Conservation (phyloP, 164 flowering plant species). For the Stephania cephalantha region DNA sequence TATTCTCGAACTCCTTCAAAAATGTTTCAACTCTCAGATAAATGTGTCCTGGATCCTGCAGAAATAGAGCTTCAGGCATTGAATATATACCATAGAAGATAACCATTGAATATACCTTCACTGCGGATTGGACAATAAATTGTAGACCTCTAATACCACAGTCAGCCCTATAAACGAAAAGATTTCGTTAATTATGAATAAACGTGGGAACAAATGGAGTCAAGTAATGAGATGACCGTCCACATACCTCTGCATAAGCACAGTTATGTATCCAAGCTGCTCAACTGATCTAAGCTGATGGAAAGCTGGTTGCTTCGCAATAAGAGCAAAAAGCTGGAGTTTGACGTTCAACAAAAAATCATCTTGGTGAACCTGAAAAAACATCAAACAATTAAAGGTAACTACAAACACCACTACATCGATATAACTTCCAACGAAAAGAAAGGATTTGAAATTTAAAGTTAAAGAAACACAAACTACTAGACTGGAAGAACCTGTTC, state of each 20-base stretch:
- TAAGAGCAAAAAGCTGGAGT: slow-evolving; percentile 84
- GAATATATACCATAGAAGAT: slow-evolving; percentile 1
- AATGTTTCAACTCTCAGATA: slow-evolving; percentile 73
- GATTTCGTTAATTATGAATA: background rate
- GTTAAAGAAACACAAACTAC: too few species aligned
- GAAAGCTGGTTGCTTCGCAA: slow-evolving; percentile 89
- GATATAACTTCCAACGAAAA: too few species aligned
- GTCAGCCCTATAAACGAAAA: slow-evolving; percentile 47
- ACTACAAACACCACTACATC: background rate
- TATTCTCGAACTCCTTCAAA: slow-evolving; percentile 66
- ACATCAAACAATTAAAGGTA: background rate
- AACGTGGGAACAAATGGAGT: background rate
- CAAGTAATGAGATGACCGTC: background rate
- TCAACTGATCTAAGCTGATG: slow-evolving; percentile 97
- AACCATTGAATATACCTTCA: slow-evolving; percentile 42
- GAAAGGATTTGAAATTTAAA: too few species aligned
- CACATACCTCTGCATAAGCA: slow-evolving; percentile 58
- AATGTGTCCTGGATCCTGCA: slow-evolving; percentile 73
- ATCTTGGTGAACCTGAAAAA: slow-evolving; percentile 71
- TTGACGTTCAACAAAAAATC: slow-evolving; percentile 65
- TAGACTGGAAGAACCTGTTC: too few species aligned
- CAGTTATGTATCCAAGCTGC: slow-evolving; percentile 95
- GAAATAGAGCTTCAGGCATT: slow-evolving; percentile 14
- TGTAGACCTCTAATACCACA: slow-evolving; percentile 77
- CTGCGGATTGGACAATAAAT: slow-evolving; percentile 80